Base-by-base conservation (phyloP, 2,329 filamentous ascomycete species). In the Botryotinia globosa region DNA sequence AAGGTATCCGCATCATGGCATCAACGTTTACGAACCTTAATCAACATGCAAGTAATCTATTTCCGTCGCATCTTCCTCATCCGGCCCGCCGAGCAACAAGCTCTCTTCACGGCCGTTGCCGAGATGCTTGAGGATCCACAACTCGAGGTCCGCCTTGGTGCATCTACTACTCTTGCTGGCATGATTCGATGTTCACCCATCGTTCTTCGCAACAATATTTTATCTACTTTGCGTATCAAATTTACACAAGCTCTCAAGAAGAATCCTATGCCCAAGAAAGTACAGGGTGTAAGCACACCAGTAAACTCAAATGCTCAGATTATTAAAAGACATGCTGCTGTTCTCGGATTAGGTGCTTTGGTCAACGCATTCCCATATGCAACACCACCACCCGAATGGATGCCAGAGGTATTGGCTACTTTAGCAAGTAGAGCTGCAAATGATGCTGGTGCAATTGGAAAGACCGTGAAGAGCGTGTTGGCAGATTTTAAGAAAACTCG, bases 401-500 rank as follows among this genome's bases (percentile, higher is more conserved):
- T 99, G 89, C 95, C 96, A 0, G 94, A 97, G 79, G 91, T 97
- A 39, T 84, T 99, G 70, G 94, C 95, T 18, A 92, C 91, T 18
- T 83, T 99, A 75, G 97, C 95, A 9, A 89, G 91, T 51, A 91
- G 91, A 77, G 94, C 97, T 16, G 94, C 95, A 1, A 93, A 89
- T 64, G 96, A 99, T 79, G 90, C 94, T 0, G 96, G 96, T 0
- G 91, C 97, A 73, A 94, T 99, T 71, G 96, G 96, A 4, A 97
- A 97, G 83, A 96, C 95, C 74, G 97, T 97, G 18, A 99, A 99
- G 87, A 88, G 88, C 29, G 94, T 98, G 51, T 85, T 99, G 76
- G 94, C 94, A 74, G 97, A 99, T 80, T 99, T 99, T 86, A 99
- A 99, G 85, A 99, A 99, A 88, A 99, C 96, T 63, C 90, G 96